phyloP scores from a whole-genome alignment of 805 yeast genomes.

The Pichia kluyveri region DNA sequence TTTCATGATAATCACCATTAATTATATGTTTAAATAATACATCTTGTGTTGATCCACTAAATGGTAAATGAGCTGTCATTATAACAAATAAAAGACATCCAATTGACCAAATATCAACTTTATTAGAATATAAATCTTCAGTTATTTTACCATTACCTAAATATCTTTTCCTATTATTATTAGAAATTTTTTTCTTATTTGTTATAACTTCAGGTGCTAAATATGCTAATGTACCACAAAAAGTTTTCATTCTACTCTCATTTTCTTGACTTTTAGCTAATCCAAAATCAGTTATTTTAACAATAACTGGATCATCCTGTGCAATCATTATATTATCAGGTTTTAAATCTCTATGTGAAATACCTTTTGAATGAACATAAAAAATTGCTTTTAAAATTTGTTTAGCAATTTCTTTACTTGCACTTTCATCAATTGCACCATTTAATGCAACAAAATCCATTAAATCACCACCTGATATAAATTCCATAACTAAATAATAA shows the following conservation, averaged over 20 bases:
- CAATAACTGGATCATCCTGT: constrained; percentile 80
- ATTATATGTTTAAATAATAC: constrained; percentile 70
- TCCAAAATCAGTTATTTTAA: constrained; percentile 96
- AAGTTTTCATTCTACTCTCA: constrained; percentile 84
- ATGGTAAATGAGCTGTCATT: constrained; percentile 88
- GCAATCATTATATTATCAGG: constrained; percentile 93
- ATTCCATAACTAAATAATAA: constrained; percentile 90
- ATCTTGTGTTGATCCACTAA: constrained; percentile 87
- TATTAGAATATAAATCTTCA: constrained; percentile 55
- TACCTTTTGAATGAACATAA: constrained; percentile 83
- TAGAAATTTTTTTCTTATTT: constrained; percentile 30
- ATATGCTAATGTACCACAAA: constrained; percentile 95
- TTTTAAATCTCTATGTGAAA: constrained; percentile 92
- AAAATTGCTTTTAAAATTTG: constrained; percentile 79
- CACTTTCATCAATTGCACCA: constrained; percentile 87
- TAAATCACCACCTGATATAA: constrained; percentile 91
- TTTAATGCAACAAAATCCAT: constrained; percentile 95
- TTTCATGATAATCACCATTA: constrained; percentile 71
- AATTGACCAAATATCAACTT: constrained; percentile 96
- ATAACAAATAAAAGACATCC: constrained; percentile 92
- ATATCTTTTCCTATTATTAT: constrained; percentile 18
- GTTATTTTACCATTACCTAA: constrained; percentile 25
- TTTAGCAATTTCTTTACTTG: constrained; percentile 75
- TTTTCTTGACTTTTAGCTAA: constrained; percentile 83
- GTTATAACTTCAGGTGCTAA: constrained; percentile 89